Evolutionary conservation across 352 stramenopile genomes (phyloP).

Genomic region (Pythium biforme): DNA sequence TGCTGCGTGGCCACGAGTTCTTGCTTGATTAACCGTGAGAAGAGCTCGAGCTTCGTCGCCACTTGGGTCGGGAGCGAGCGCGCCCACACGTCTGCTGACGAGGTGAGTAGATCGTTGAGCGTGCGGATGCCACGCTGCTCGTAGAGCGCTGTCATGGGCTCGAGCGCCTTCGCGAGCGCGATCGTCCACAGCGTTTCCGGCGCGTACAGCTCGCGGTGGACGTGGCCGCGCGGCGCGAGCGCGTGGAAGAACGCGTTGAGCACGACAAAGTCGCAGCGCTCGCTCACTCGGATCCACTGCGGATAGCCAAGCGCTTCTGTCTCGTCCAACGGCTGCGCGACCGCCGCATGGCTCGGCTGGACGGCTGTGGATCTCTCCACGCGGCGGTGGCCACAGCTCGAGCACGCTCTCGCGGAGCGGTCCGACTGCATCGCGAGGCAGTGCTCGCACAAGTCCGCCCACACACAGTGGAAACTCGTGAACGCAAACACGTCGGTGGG

Average conservation of each 20-base stretch:
- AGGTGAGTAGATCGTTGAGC: constrained; percentile 35
- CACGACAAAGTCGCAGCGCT: constrained; percentile 48
- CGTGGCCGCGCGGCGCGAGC: constrained; percentile 40
- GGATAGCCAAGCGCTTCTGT: not conserved
- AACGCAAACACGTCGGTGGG: constrained; percentile 21
- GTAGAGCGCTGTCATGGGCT: constrained; percentile 33
- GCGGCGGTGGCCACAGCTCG: constrained; percentile 33
- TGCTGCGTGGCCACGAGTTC: constrained; percentile 8
- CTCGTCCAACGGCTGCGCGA: not conserved
- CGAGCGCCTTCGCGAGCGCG: constrained; percentile 33
- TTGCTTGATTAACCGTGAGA: constrained; percentile 18
- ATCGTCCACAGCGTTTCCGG: constrained; percentile 40
- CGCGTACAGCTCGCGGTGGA: constrained; percentile 24
- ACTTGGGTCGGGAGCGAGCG: constrained; percentile 24
- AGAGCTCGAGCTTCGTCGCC: constrained; percentile 30
- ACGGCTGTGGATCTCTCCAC: constrained; percentile 34
- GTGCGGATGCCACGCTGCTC: constrained; percentile 27
- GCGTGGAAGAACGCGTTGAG: constrained; percentile 43
- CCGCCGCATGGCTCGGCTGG: constrained; percentile 15
- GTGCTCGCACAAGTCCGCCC: constrained; percentile 47
- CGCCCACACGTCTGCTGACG: not conserved
- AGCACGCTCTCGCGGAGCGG: constrained; percentile 14
- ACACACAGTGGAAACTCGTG: constrained; percentile 44
- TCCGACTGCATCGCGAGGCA: constrained; percentile 33
- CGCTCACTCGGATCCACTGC: constrained; percentile 23